Evolutionary conservation across 108 stramenopile genomes (phyloP), one percentile per base, ranked within the genome.

Genomic region (Fistulifera pelliculosa): DNA sequence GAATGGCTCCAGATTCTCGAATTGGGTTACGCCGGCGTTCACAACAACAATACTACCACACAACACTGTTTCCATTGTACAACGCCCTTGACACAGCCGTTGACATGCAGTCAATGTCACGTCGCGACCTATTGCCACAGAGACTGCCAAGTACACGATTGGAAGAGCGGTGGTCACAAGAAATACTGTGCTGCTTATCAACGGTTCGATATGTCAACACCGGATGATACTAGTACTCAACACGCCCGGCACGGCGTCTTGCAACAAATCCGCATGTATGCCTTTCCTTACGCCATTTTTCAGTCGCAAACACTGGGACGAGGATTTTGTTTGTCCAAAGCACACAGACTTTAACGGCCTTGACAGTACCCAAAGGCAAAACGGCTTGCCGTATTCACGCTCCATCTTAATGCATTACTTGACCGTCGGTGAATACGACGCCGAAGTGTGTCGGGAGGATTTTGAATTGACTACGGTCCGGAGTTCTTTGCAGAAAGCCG

Each of bases 251-350:
- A 78, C 60, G 79, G 83, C 47, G 47, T 91, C 3, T 71, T 85
- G 60, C 60, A 58, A 13, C 60, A 79, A 27, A 74, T 87, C 25
- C 74, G 90, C 7, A 79, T 91, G 54, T 91, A 91, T 66, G 83
- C 79, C 10, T 81, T 79, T 49, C 80, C 90, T 2, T 91, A 85
- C 54, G 85, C 85, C 18, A 79, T 91, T 39, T 58, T 75, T 48
- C 52, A 68, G 22, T 47, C 69, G 16, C 17, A 47, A 4, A 45
- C 61, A 26, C 62, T 80, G 10, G 88, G 88, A 18, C 52, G 66
- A 17, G 90, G 90, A 27, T 85, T 91, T 55, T 91, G 49, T 87
- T 91, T 58, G 40, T 91, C 18, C 90, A 91, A 57, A 83, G 77
- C 50, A 59, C 72, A 24, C 69, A 64, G 7, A 83, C 83, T 6